Evolutionary conservation across 768 basidiomycete genomes (phyloP).

Genomic region (Phylloporus sp.): DNA sequence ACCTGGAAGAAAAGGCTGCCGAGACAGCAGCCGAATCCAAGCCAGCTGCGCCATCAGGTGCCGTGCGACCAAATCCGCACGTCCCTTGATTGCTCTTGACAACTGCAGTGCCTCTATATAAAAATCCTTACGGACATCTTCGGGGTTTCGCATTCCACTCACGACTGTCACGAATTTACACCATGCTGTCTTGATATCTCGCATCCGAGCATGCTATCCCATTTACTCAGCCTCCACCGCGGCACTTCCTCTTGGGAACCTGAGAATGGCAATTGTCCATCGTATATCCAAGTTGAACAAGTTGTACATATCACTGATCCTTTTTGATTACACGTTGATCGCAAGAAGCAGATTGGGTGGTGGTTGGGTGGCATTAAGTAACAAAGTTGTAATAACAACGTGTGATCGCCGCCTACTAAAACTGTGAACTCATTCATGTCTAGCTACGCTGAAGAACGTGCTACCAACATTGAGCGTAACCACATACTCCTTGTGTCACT

Average conservation of each 20-base stretch:
- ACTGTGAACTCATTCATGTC: slow-evolving; percentile 3
- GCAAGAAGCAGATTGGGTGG: neutral
- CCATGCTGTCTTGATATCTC: slow-evolving; percentile 28
- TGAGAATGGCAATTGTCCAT: neutral
- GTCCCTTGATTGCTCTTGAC: neutral
- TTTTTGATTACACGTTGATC: neutral
- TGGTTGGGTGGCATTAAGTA: too few species aligned
- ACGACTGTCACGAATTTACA: slow-evolving; percentile 22
- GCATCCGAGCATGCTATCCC: slow-evolving; percentile 20
- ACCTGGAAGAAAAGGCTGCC: slow-evolving; percentile 27
- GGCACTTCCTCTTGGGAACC: slow-evolving; percentile 3
- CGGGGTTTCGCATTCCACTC: slow-evolving; percentile 6
- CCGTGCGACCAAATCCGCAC: neutral
- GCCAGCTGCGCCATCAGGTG: slow-evolving; percentile 1
- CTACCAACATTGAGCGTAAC: slow-evolving; percentile 41
- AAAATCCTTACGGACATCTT: slow-evolving; percentile 5
- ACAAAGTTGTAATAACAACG: too few species aligned
- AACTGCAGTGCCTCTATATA: slow-evolving; percentile 3
- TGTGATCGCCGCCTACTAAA: neutral
- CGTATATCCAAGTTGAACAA: slow-evolving; percentile 14
- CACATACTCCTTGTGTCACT: slow-evolving; percentile 38
- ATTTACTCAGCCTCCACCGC: neutral
- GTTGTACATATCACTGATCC: neutral
- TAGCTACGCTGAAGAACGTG: slow-evolving; percentile 34
- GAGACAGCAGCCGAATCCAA: slow-evolving; percentile 13